Base-by-base conservation (phyloP, 768 basidiomycete genomes). In the Rhodotorula graminis region DNA sequence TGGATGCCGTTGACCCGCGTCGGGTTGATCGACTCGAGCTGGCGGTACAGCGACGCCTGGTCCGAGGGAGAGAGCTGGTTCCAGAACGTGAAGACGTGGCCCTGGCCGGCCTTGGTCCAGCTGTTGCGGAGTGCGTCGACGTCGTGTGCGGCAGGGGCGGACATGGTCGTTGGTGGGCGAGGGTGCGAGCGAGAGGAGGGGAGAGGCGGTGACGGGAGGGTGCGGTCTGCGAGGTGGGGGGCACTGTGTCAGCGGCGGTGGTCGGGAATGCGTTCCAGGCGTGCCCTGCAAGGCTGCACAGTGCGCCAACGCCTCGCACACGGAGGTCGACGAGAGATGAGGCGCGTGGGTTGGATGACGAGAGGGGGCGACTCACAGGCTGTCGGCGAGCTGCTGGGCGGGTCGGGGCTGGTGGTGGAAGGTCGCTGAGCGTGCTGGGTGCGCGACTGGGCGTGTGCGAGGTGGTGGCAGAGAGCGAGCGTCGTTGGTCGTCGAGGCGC, bases 1-100 rank as follows among this genome's bases (percentile, higher is more conserved):
- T 88, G 94, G 77, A 97, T 87, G 77, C 88, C 86, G 84, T 97
- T 97, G 71, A 98, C 93, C 74, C 93, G 91, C 70, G 89, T 86
- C 76, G 96, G 88, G 80, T 97, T 88, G 80, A 99, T 87, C 19
- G 85, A 81, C 60, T 87, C 84, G 76, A 97, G 88, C 82, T 97
- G 95, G 21, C 82, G 78, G 70, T 85, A 80, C 66, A 98, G 86
- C 16, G 85, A 79, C 15, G 82, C 79, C 77, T 87, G 90, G 77
- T 94, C 88, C 9, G 83, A 65, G 10, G 87, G 82, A 58, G 86
- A 82, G 70, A 98, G 88, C 50, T 84, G 83, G 68, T 88, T 83
- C 88, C 88, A 96, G 84, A 95, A 96, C 47, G 88, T 84, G 82
- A 97, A 86, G 79, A 98, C 86, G 80, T 98, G 96, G 72, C 82